Base-by-base conservation (phyloP, 106 monocot genomes). In the Cymbidium sinense region DNA sequence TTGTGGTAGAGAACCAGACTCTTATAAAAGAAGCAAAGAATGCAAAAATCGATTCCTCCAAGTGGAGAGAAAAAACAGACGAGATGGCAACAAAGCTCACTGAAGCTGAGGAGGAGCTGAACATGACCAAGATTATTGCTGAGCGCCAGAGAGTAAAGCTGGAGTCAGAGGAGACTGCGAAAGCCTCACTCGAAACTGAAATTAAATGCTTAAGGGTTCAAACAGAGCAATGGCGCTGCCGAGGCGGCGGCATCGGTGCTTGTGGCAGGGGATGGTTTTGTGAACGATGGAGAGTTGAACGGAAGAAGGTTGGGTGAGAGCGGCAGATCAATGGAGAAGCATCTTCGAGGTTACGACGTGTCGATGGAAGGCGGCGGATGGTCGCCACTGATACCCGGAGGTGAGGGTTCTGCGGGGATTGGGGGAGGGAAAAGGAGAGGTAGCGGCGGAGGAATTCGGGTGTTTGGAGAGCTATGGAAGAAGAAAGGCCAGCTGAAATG, bases 401-500 rank as follows among this genome's bases (percentile, higher is more conserved):
- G 83, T 70, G n/a, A 85, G 58, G 69, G 65, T 15, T 19, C 79
- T 28, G 83, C 69, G 2, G 73, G 28, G 4, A 41, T 31, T 19
- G 52, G 61, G 0, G 73, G 84, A 9, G 83, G 80, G 76, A 88
- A 84, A 82, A 84, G 87, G 85, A 84, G 81, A 75, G 79, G 85
- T 20, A 51, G 61, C 11, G 75, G 85, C 9, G 75, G 75, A 7
- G 89, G 91, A 35, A 91, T 98, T 73, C 81, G 83, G 37, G 86
- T 85, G 85, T 83, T 98, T 10, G 93, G 93, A 4, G 93, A 93
- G 12, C 77, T 96, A 8, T 98, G 96, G 96, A 98, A 82, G 91
- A 96, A 96, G 91, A 94, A 80, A 69, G 28, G 43, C 25, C 87
- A 86, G 62, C 81, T 89, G 80, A 85, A 81, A 78, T 18, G 35